Conservation (phyloP, 2,329 filamentous ascomycete genomes). For the Colletotrichum scovillei region DNA sequence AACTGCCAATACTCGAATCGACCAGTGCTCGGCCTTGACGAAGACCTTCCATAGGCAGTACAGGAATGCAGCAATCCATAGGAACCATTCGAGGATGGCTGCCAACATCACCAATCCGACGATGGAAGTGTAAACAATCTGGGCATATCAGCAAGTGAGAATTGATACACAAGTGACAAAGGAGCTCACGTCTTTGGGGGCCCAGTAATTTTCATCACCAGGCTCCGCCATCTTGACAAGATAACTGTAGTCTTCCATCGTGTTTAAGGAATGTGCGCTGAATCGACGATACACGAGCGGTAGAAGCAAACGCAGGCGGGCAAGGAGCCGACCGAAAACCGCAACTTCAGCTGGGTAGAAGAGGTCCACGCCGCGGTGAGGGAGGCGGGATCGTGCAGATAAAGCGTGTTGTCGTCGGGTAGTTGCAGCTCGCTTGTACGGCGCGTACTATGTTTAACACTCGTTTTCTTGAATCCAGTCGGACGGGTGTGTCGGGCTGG, state of each 20-base stretch:
- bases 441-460: slow-evolving; percentile 7
- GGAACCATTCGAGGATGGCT: slow-evolving; percentile 90
- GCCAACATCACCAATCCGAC: slow-evolving; percentile 85
- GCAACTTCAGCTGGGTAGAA: background rate
- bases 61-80: slow-evolving; percentile 93
- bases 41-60: slow-evolving; percentile 93
- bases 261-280: background rate
- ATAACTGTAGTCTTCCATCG: background rate
- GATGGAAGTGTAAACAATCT: slow-evolving; percentile 89
- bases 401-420: slow-evolving; percentile 21
- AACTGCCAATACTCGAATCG: slow-evolving; percentile 81
- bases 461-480: background rate
- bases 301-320: background rate
- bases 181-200: slow-evolving; percentile 54
- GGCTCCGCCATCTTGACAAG: slow-evolving; percentile 51
- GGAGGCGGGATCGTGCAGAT: slow-evolving; percentile 19
- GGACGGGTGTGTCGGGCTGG: background rate
- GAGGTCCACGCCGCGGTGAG: slow-evolving; percentile 14
- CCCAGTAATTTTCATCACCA: slow-evolving; percentile 56
- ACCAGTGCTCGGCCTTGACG: slow-evolving; percentile 89
- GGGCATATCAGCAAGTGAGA: slow-evolving; percentile 35
- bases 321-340: background rate
- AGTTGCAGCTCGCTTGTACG: slow-evolving; percentile 17
- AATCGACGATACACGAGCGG: background rate
- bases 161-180: background rate